A percentile compares a stretch with the other conserved stretches of the same genome.
Conservation (phyloP, 2,329 filamentous ascomycete species). For the Pyricularia pennisetigena region DNA sequence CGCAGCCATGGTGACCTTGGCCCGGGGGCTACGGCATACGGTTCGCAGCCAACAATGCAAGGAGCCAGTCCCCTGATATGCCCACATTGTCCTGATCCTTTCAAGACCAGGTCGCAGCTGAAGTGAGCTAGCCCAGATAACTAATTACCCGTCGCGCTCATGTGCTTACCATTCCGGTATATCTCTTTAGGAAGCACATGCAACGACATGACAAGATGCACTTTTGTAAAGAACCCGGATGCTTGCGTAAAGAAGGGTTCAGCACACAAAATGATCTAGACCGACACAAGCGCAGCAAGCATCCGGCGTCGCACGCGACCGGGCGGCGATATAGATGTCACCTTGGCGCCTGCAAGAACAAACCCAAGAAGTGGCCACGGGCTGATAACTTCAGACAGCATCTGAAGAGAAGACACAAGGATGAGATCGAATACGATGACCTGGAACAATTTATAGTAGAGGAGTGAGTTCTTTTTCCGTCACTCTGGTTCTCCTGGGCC, state of each 20-base stretch:
- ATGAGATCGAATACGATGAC: slow-evolving; percentile 17
- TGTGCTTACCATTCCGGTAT: slow-evolving; percentile 7
- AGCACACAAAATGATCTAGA: slow-evolving; percentile 72
- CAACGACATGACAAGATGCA: slow-evolving; percentile 60
- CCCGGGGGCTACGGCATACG: not conserved
- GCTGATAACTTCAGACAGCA: slow-evolving; percentile 83
- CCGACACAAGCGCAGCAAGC: slow-evolving; percentile 67
- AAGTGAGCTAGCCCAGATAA: slow-evolving; percentile 30
- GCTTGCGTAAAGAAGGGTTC: slow-evolving; percentile 56
- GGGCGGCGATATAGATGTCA: slow-evolving; percentile 51
- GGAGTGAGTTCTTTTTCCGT: not conserved
- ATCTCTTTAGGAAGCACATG: slow-evolving; percentile 58
- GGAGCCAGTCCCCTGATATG: slow-evolving; percentile 20
- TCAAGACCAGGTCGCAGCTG: slow-evolving; percentile 43
- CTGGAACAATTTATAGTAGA: not conserved
- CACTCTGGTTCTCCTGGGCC: not conserved
- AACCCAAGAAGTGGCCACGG: slow-evolving; percentile 65
- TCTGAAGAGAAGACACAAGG: slow-evolving; percentile 55
- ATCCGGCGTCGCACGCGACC: slow-evolving; percentile 37
- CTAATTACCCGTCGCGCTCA: slow-evolving; percentile 8
- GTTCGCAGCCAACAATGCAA: not conserved
- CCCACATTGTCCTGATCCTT: slow-evolving; percentile 23
- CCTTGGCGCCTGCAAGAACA: slow-evolving; percentile 43
- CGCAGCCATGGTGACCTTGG: not conserved
- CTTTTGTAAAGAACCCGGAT: slow-evolving; percentile 48